phyloP scores from a whole-genome alignment of 2,329 filamentous ascomycete species.

The Fusarium sp. region DNA sequence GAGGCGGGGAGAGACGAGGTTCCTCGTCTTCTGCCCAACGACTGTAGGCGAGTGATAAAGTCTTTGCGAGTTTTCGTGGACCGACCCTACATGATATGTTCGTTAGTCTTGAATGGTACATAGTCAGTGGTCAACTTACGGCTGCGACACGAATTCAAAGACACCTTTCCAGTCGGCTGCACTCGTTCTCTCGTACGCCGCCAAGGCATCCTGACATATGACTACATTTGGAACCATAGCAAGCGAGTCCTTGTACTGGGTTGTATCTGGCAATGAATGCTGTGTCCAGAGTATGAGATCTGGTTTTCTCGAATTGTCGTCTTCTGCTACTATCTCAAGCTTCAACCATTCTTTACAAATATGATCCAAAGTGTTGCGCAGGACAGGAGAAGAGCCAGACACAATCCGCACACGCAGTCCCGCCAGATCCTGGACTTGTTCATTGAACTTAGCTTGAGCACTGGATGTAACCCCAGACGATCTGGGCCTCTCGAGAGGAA shows the following conservation, averaged over 20 bases:
- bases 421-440: neutral
- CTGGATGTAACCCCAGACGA: neutral
- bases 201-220: neutral
- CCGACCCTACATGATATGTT: neutral
- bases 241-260: neutral
- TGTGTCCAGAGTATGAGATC: slow-evolving; percentile 4
- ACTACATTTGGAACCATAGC: neutral
- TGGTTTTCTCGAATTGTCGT: neutral
- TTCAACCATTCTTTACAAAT: slow-evolving; percentile 4
- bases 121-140: neutral
- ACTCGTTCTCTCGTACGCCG: neutral
- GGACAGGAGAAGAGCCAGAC: neutral
- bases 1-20: neutral
- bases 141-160: slow-evolving; percentile 5
- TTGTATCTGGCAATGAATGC: neutral
- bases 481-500: neutral
- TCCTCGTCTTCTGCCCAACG: neutral
- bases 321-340: neutral
- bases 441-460: neutral
- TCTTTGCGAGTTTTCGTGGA: neutral
- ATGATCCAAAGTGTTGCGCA: neutral
- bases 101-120: neutral
- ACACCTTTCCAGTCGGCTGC: neutral
- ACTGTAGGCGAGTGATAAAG: neutral
- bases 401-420: neutral